Evolutionary conservation across 2,329 filamentous ascomycete species (phyloP), one percentile per base, ranked within the genome.

Genomic region (Colletotrichum sp.): DNA sequence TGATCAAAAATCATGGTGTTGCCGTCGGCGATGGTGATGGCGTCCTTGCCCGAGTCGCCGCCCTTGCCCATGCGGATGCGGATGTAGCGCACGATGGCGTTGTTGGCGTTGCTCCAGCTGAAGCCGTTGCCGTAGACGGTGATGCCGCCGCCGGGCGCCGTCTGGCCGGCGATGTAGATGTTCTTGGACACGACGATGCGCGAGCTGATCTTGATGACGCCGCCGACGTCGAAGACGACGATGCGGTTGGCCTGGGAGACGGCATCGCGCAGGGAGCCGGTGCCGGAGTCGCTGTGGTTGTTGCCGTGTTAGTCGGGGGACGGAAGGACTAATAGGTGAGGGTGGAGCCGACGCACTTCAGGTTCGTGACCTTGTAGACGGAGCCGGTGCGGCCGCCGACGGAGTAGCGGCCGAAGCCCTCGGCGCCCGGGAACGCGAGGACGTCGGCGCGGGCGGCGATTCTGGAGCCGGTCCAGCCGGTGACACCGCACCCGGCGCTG

Each of bases 1-100:
- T 91, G 90, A 79, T 91, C 90, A 78, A 91, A 89, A 62, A 91
- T 91, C 84, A 91, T 89, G 77, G 87, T 89, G 36, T 82, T 81
- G 9, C 89, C 89, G 10, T 89, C 85, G 7, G 89, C 89, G 72
- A 92, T 90, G 21, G 85, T 87, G 57, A 90, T 85, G 3, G 85
- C 90, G 75, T 90, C 89, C 79, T 92, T 91, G 9, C 89, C 89
- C 4, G 85, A 86, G n/a, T 83, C 83, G 6, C 89, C 89, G 8
- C 84, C 82, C 65, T 85, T 88, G 39, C 89, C 89, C 88, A 90
- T 90, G 30, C 89, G 87, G 70, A 91, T 87, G 21, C 89, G 86
- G 24, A 91, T 85, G 80, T 91, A 90, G n/a, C 90, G 86, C 36
- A 90, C 86, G 75, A 91, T 90, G 32, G 87, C 84, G 57, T 90